Percentiles rank a stretch among this genome's conserved stretches.
These are phyloP conservation scores for Wickerhamiella sorbophila DNA, from an alignment of 805 yeast genomes.

Conservation along the genomic window DNA sequence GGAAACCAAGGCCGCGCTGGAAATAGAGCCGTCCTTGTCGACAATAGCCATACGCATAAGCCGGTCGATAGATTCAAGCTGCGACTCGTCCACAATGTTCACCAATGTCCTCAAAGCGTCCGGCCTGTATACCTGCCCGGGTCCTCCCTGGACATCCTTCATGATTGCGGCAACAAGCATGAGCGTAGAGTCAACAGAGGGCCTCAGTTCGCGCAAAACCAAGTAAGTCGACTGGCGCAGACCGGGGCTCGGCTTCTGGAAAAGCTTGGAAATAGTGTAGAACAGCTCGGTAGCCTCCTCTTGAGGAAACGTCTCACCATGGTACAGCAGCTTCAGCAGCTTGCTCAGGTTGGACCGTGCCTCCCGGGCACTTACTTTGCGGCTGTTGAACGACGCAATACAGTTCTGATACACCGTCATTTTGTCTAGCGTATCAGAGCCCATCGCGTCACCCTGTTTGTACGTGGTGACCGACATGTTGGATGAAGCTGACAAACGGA, in stretches of 20 bases:
- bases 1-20: conserved; percentile 88
- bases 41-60: conserved; percentile 85
- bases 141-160: conserved; percentile 89
- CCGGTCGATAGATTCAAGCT: conserved; percentile 88
- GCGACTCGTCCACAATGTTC: conserved; percentile 68
- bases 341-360: conserved; percentile 75
- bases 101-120: conserved; percentile 87
- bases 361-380: conserved; percentile 76
- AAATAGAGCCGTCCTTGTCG: conserved; percentile 71
- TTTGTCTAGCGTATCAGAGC: conserved; percentile 69
- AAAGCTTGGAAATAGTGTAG: conserved; percentile 85
- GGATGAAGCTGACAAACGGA: neutral
- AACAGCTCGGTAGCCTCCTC: conserved; percentile 86
- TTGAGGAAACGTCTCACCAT: conserved; percentile 77
- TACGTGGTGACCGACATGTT: conserved; percentile 69
- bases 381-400: conserved; percentile 78
- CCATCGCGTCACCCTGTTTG: conserved; percentile 70
- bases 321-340: conserved; percentile 63
- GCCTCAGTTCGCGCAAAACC: conserved; percentile 81
- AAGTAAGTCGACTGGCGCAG: conserved; percentile 87
- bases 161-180: conserved; percentile 97
- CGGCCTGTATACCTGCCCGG: conserved; percentile 70
- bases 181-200: conserved; percentile 76
- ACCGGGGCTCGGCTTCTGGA: conserved; percentile 76
- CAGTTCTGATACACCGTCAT: conserved; percentile 97